These are phyloP conservation scores for Sutorius eximius DNA, from an alignment of 1,284 basidiomycete genomes.

Conservation along the genomic window DNA sequence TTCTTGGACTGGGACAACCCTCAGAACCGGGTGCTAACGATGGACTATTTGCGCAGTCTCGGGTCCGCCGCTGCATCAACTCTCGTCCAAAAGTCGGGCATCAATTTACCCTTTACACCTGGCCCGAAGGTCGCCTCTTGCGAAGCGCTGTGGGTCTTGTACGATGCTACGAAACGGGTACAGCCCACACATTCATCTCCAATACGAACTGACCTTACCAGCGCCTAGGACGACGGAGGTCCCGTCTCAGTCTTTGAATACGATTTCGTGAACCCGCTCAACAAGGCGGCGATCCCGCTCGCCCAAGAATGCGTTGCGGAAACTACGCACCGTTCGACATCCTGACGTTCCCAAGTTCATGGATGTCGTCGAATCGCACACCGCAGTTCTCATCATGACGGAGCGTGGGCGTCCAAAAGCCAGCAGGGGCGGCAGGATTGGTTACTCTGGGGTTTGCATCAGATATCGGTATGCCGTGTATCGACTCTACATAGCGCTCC, in stretches of 20 bases:
- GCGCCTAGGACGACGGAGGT: conserved; percentile 78
- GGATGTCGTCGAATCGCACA: conserved; percentile 89
- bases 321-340: conserved; percentile 89
- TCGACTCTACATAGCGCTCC: background rate
- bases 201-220: conserved; percentile 26
- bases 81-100: conserved; percentile 88
- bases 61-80: conserved; percentile 87
- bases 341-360: conserved; percentile 96
- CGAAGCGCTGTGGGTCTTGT: conserved; percentile 83
- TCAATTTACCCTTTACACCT: conserved; percentile 86
- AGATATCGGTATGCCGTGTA: conserved; percentile 65
- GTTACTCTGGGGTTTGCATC: conserved; percentile 92
- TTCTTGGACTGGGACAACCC: background rate
- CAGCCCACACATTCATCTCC: conserved; percentile 22
- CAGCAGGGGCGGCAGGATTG: conserved; percentile 78
- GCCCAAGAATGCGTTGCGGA: conserved; percentile 91
- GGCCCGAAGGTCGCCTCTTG: conserved; percentile 73
- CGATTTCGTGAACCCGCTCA: conserved; percentile 64
- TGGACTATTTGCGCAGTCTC: conserved; percentile 84
- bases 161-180: conserved; percentile 87
- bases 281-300: conserved; percentile 65
- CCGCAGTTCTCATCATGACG: conserved; percentile 89
- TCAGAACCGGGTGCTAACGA: conserved; percentile 30
- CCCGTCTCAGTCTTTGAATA: conserved; percentile 89
- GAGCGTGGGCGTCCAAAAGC: conserved; percentile 73